Evolutionary conservation across 169 alveolate species (phyloP).

Genomic region (Pseudocohnilembus persalinus): DNA sequence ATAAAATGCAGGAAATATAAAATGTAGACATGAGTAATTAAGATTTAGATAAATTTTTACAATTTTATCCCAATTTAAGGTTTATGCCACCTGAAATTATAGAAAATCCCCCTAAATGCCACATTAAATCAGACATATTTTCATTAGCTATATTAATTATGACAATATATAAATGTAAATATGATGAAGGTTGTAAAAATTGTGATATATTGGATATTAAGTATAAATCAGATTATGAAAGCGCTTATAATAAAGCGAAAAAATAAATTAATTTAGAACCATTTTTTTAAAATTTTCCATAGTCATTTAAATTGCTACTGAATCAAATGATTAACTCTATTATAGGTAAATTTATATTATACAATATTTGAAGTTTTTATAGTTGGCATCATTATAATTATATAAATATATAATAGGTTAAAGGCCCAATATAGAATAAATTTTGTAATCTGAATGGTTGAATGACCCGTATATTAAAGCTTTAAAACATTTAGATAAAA

Average conservation of each 20-base stretch:
- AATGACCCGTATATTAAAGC: constrained; percentile 27
- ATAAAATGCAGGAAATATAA: not conserved
- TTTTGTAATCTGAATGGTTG: constrained; percentile 2
- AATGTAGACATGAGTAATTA: constrained; percentile 7
- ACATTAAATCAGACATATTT: constrained; percentile 11
- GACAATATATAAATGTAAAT: constrained; percentile 6
- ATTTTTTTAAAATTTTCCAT: not conserved
- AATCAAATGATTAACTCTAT: constrained; percentile 2
- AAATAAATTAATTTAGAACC: not conserved
- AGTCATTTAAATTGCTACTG: not conserved
- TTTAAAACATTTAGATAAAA: constrained; percentile 11
- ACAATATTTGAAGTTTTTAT: not conserved
- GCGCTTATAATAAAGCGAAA: not conserved
- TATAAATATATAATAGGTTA: not conserved
- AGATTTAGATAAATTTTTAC: not conserved
- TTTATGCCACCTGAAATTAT: constrained; percentile 25
- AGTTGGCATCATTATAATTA: not conserved
- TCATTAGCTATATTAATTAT: constrained; percentile 2
- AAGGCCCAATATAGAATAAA: constrained; percentile 20
- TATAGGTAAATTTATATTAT: not conserved
- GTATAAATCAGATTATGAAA: constrained; percentile 2
- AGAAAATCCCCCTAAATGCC: constrained; percentile 19
- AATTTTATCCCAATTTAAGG: constrained; percentile 10
- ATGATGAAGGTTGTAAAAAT: not conserved
- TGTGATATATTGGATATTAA: not conserved